Evolutionary conservation across 257 asterid species (phyloP), one percentile per base, ranked within the genome.

Genomic region (Haberlea rhodopensis): DNA sequence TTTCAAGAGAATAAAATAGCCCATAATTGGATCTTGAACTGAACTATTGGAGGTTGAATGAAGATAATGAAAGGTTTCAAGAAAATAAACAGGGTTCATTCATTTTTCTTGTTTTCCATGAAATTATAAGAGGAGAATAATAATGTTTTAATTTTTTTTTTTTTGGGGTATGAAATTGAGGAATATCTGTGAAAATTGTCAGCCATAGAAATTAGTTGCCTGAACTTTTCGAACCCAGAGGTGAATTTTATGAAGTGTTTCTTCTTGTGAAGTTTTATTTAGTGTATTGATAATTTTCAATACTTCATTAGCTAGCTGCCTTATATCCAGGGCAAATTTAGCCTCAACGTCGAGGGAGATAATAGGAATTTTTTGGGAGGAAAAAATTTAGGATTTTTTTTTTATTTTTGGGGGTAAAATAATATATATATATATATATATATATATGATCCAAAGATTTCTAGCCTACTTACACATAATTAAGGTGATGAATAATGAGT

Each of bases 191-290:
- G 58, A 63, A 67, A 51, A 64, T 34, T 60, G 63, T 65, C 64
- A 66, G 69, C 78, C 82, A 65, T 77, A 66, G 68, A 75, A 75
- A 67, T 68, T 68, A 63, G 72, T 74, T 64, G 79, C 63, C 5
- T 58, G 48, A 13, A 40, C 48, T 40, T 34, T 40, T 40, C 48
- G 48, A 40, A 40, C 18, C 13, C 48, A 3, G n/a, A 40, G 11
- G 11, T 40, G 18, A 40, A 40, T 40, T 40, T 40, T 40, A 40
- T 40, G 48, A 40, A 9, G 6, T 37, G 18, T 24, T 29, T 9
- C 9, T 31, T 59, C 63, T 28, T 29, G 48, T 28, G 34, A 58
- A 58, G 48, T 37, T 27, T 19, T 59, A 25, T 57, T 57, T n/a
- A 40, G 19, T 57, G 63, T 18, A 31, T 18, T 53, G n/a, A n/a